Base-by-base conservation (phyloP, 345 rosid species). In the Xanthoceras sorbifolium region DNA sequence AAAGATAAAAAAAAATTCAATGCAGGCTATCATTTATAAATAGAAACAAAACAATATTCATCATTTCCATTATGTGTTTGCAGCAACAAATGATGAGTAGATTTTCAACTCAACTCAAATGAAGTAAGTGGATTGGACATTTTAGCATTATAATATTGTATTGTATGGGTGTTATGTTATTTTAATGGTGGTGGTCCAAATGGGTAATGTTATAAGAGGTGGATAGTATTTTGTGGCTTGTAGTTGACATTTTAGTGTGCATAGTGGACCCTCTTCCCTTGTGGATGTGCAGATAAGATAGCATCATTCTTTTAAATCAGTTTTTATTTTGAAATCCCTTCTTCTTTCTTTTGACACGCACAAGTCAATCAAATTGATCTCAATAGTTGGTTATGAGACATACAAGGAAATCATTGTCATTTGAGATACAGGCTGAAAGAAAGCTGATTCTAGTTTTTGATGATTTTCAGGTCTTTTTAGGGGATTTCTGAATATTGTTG, bases 11-110 rank as follows among this genome's bases (percentile, higher is more conserved):
- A 23, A 23, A 72, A 66, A 32, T 23, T 73, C 76, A 54, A 64
- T 62, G 44, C 54, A 69, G 54, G 84, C 38, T 15, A 78, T 64
- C 74, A 82, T 74, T 46, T 62, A 28, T 59, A 9, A 50, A 61
- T 69, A 11, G 61, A 71, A 66, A 28, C n/a, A 20, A 38, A 64
- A 36, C n/a, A 72, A 23, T 55, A 20, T 50, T 63, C 18, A 55
- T 23, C 67, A 54, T 60, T 50, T 59, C 34, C 32, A 52, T 69
- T 15, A 29, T 69, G 72, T 38, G 62, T 0, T 71, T 32, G 64
- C 40, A 69, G 55, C n/a, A n/a, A n/a, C 62, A 22, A 14, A 20
- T 25, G 77, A 82, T 69, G 79, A 74, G 50, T 78, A 70, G 81
- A 74, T 66, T 34, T 71, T 69, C 79, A 65, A 78, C 77, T 70